Conservation (phyloP, 75 land plant species). For the Ceratopteris richardii region DNA sequence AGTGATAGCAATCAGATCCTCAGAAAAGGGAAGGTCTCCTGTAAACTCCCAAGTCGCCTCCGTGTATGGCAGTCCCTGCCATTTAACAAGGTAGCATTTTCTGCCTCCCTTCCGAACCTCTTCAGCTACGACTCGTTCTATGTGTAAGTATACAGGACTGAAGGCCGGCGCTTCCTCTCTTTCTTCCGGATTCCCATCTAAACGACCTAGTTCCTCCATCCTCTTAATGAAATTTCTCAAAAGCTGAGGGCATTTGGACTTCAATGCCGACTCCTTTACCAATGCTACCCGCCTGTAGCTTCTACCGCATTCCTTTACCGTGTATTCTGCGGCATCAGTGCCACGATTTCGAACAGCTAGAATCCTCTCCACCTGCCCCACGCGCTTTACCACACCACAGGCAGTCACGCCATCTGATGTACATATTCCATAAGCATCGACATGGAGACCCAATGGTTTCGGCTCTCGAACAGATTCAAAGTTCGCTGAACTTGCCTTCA, state of each 20-base stretch:
- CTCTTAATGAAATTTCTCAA: slow-evolving; percentile 22
- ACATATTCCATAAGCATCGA: not conserved
- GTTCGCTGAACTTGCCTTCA: no score
- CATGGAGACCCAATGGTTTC: not conserved
- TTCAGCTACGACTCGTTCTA: slow-evolving; percentile 16
- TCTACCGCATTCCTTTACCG: slow-evolving; percentile 16
- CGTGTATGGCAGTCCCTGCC: slow-evolving; percentile 22
- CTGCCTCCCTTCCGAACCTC: not conserved
- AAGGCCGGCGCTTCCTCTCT: slow-evolving; percentile 21
- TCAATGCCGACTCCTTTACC: slow-evolving; percentile 9
- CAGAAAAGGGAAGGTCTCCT: slow-evolving; percentile 1
- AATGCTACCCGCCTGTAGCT: slow-evolving; percentile 19
- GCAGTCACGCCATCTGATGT: not conserved
- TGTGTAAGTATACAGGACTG: slow-evolving; percentile 14
- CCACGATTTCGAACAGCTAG: slow-evolving; percentile 5
- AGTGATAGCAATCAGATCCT: slow-evolving; percentile 4
- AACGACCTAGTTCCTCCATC: slow-evolving; percentile 9
- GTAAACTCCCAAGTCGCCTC: slow-evolving; percentile 23
- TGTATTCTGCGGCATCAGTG: slow-evolving; percentile 6
- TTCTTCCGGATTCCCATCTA: slow-evolving; percentile 21
- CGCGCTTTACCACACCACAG: not conserved
- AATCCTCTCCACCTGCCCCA: slow-evolving; percentile 10
- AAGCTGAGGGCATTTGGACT: slow-evolving; percentile 15
- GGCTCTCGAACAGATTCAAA: no score
- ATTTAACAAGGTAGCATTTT: slow-evolving; percentile 15